Conservation (phyloP, 192 early-diverging fungal species). For the Coemansia sp. region DNA sequence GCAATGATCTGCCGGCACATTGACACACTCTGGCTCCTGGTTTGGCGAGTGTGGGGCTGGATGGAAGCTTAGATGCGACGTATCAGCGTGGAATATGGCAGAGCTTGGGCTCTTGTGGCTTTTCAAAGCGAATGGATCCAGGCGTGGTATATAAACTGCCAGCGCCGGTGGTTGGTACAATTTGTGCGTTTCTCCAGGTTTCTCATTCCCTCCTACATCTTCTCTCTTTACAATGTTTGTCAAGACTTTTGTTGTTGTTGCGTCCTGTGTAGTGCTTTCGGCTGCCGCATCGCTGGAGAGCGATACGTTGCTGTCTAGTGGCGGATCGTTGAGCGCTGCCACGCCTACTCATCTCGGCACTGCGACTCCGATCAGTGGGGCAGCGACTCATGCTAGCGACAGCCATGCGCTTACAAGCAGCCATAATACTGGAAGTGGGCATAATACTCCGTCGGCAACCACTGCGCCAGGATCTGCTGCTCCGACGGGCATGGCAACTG, state of each 20-base stretch:
- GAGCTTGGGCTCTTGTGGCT: too few relatives aligned
- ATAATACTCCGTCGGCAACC: neutral
- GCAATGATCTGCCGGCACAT: neutral
- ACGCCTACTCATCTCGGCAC: neutral
- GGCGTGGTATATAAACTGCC: too few relatives aligned
- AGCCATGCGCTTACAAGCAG: neutral
- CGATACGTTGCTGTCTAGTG: neutral
- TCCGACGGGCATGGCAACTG: neutral
- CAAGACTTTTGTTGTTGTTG: neutral
- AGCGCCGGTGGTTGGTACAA: too few relatives aligned
- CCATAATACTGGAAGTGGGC: neutral
- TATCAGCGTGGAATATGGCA: too few relatives aligned
- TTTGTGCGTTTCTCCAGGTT: neutral
- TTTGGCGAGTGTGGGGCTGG: too few relatives aligned
- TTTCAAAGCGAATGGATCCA: too few relatives aligned
- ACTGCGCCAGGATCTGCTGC: neutral
- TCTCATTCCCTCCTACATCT: neutral
- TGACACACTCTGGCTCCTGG: too few relatives aligned
- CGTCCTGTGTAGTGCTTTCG: neutral
- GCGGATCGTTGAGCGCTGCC: neutral
- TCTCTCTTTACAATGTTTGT: neutral
- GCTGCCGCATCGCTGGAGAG: neutral
- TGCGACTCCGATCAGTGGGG: neutral
- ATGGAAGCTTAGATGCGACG: too few relatives aligned
- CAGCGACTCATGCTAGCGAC: neutral